Evolutionary conservation across 1,284 basidiomycete genomes (phyloP).

Genomic region (Pseudozyma sp.): DNA sequence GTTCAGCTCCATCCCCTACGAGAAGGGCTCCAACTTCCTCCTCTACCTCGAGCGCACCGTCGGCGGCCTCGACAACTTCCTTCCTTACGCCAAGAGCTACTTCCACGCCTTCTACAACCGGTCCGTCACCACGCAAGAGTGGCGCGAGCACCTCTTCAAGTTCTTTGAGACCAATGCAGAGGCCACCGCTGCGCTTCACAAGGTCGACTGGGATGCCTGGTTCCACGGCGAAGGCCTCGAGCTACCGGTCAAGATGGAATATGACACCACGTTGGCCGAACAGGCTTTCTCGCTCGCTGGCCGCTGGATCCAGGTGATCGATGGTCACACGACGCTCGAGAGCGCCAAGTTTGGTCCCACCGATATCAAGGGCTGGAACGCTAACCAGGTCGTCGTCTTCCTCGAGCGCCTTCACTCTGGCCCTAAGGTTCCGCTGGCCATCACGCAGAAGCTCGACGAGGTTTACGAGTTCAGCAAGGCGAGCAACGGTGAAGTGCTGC

Average conservation of each 20-base stretch:
- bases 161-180: constrained; percentile 74
- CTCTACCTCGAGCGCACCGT: constrained; percentile 78
- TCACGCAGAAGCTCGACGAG: constrained; percentile 69
- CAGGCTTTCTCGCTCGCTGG: constrained; percentile 76
- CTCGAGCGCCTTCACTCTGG: constrained; percentile 71
- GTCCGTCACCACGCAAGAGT: constrained; percentile 87
- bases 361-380: constrained; percentile 64
- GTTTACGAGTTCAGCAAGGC: constrained; percentile 69
- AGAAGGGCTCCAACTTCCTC: constrained; percentile 81
- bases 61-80: constrained; percentile 81
- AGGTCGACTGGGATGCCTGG: constrained; percentile 83
- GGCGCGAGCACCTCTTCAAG: constrained; percentile 88
- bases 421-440: constrained; percentile 63
- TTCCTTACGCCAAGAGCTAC: constrained; percentile 76
- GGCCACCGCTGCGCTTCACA: constrained; percentile 72
- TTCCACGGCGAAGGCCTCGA: constrained; percentile 82
- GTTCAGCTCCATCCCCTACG: constrained; percentile 76
- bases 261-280: constrained; percentile 83
- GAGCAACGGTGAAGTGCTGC: constrained; percentile 71
- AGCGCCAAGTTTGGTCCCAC: constrained; percentile 35
- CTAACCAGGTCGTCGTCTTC: constrained; percentile 71
- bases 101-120: constrained; percentile 75
- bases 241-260: constrained; percentile 83
- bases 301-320: constrained; percentile 75
- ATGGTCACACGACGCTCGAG: constrained; percentile 18